Percentiles rank a stretch among this genome's conserved stretches.
Conservation (phyloP, 176 grass and related monocot species). For the Areca catechu region DNA sequence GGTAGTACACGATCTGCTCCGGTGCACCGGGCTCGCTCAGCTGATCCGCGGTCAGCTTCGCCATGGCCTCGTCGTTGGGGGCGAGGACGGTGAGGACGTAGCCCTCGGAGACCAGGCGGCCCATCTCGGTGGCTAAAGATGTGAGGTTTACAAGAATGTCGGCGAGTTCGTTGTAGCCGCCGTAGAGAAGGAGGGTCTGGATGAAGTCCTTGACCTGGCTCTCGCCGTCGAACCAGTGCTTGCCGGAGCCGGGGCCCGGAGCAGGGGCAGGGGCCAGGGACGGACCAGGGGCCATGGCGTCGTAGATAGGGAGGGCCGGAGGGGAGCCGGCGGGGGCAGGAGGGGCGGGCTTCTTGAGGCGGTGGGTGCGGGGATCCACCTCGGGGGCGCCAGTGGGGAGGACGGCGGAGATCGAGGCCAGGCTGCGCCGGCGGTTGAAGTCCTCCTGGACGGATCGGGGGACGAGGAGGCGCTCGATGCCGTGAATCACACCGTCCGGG, state of each 20-base stretch:
- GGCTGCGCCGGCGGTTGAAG: constrained; percentile 70
- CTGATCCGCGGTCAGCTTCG: constrained; percentile 54
- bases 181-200: constrained; percentile 68
- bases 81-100: constrained; percentile 76
- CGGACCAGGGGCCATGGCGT: constrained; percentile 56
- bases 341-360: constrained; percentile 59
- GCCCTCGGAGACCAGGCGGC: constrained; percentile 56
- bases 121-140: constrained; percentile 71
- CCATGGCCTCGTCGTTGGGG: constrained; percentile 76
- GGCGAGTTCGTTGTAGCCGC: constrained; percentile 88
- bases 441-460: constrained; percentile 67
- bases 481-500: constrained; percentile 64
- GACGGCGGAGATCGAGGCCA: constrained; percentile 49
- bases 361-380: constrained; percentile 64
- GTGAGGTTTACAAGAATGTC: constrained; percentile 83
- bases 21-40: constrained; percentile 56
- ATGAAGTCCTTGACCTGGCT: constrained; percentile 93
- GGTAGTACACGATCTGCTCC: constrained; percentile 79
- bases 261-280: constrained; percentile 47
- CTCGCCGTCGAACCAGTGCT: constrained; percentile 65
- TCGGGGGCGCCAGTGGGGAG: constrained; percentile 54
- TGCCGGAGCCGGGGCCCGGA: constrained; percentile 31
- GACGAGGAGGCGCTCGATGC: constrained; percentile 51
- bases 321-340: constrained; percentile 35
- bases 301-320: constrained; percentile 46